Evolutionary conservation across 23 red algal species (phyloP).

Genomic region (Gracilaria vermiculophylla): DNA sequence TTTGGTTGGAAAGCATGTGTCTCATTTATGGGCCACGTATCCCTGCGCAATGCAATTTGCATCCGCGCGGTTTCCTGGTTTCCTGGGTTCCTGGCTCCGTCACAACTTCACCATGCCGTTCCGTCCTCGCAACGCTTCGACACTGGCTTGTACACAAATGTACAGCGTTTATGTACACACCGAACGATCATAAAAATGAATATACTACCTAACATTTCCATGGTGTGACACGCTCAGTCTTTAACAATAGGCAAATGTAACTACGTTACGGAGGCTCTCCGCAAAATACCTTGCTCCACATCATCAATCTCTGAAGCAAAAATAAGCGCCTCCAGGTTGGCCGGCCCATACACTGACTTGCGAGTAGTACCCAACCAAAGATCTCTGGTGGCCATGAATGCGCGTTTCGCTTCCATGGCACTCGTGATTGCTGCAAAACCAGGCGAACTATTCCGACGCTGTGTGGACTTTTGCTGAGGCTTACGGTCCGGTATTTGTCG

Average conservation of each 20-base stretch:
- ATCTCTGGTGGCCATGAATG: constrained; percentile 44
- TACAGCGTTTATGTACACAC: neutral
- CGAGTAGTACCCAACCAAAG: constrained; percentile 41
- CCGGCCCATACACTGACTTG: constrained; percentile 51
- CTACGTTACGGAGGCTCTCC: constrained; percentile 20
- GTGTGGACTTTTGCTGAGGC: constrained; percentile 1
- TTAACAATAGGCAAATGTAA: neutral
- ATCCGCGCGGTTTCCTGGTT: too few species aligned
- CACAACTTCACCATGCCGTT: too few species aligned
- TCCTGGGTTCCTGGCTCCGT: too few species aligned
- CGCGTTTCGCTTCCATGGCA: constrained; percentile 35
- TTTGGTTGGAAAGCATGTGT: neutral
- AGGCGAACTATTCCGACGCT: constrained; percentile 25
- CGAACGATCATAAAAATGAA: neutral
- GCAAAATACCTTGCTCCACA: constrained; percentile 22
- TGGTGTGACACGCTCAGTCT: neutral
- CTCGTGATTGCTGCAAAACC: constrained; percentile 4
- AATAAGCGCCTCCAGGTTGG: constrained; percentile 56
- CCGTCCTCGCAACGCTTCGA: too few species aligned
- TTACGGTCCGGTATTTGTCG: neutral
- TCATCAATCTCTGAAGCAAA: constrained; percentile 61
- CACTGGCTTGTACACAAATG: neutral
- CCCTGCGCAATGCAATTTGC: neutral
- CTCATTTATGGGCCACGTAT: neutral
- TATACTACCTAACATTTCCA: neutral